phyloP scores from a whole-genome alignment of 345 rosid species.

The Bruguiera parviflora region DNA sequence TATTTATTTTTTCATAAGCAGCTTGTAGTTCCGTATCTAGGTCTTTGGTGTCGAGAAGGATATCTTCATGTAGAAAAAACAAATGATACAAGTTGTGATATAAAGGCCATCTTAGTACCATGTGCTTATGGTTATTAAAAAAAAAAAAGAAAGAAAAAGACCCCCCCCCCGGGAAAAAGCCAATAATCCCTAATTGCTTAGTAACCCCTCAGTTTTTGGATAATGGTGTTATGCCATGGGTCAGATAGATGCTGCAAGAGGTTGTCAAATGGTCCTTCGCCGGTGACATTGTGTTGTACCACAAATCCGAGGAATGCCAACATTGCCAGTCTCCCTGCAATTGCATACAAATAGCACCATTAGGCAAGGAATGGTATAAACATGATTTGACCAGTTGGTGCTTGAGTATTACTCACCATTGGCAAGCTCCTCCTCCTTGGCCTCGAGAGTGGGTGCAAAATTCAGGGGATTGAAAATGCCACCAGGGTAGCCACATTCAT shows the following conservation, averaged over 20 bases:
- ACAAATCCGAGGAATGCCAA: constrained; percentile 86
- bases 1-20: background rate
- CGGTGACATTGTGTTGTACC: constrained; percentile 88
- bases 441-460: constrained; percentile 77
- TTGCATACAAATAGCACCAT: background rate
- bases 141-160: constrained; percentile 13
- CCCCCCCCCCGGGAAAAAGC: background rate
- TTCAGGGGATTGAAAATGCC: constrained; percentile 91
- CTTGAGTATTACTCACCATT: constrained; percentile 47
- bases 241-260: constrained; percentile 88
- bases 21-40: background rate
- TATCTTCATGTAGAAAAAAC: background rate
- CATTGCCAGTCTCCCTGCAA: constrained; percentile 96
- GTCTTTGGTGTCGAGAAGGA: background rate
- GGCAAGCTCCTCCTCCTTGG: constrained; percentile 93
- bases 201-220: constrained; percentile 59
- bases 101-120: constrained; percentile 34
- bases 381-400: background rate
- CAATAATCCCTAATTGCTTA: background rate
- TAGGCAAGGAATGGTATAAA: background rate
- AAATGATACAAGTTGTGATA: constrained; percentile 13
- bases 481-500: constrained; percentile 85
- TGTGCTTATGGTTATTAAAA: constrained; percentile 21
- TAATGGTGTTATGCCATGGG: constrained; percentile 97
- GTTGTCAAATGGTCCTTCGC: constrained; percentile 92